phyloP scores from a whole-genome alignment of 768 basidiomycete genomes.

The Clitopilus hobsonii region DNA sequence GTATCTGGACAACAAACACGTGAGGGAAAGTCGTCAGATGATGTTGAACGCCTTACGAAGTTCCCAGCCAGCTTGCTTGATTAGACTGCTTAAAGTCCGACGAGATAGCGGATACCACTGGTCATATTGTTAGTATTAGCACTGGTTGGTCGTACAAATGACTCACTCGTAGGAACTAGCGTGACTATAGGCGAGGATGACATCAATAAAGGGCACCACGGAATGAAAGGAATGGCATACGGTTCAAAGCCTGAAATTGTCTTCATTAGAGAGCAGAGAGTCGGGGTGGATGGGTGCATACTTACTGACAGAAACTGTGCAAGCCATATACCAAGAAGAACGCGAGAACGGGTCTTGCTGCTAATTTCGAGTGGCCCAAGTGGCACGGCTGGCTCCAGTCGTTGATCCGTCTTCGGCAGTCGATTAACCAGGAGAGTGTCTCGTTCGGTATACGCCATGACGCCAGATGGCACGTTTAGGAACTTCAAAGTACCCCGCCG shows the following conservation, averaged over 20 bases:
- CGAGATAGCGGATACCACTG: slow-evolving; percentile 73
- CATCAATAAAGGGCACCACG: slow-evolving; percentile 1
- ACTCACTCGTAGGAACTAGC: slow-evolving; percentile 70
- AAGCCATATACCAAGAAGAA: slow-evolving; percentile 67
- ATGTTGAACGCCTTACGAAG: slow-evolving; percentile 43
- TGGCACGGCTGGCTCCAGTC: too few species aligned
- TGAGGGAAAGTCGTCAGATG: neutral
- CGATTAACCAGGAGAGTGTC: slow-evolving; percentile 9
- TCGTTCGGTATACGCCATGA: slow-evolving; percentile 11
- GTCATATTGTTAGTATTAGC: neutral
- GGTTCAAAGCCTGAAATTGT: slow-evolving; percentile 24
- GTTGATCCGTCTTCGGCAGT: neutral
- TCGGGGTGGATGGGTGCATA: slow-evolving; percentile 5
- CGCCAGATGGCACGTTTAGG: neutral
- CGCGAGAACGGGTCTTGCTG: slow-evolving; percentile 49
- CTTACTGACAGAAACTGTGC: slow-evolving; percentile 71
- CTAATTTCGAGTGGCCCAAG: slow-evolving; percentile 65
- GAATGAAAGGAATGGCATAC: slow-evolving; percentile 14
- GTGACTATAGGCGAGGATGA: slow-evolving; percentile 41
- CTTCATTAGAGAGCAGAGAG: neutral
- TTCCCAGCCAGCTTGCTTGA: slow-evolving; percentile 81
- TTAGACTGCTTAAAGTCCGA: slow-evolving; percentile 75
- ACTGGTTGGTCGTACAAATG: too few species aligned
- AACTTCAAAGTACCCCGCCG: neutral
- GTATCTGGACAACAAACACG: slow-evolving; percentile 40